Conservation (phyloP, 805 yeast species). For the Blastobotrys terrestris region DNA sequence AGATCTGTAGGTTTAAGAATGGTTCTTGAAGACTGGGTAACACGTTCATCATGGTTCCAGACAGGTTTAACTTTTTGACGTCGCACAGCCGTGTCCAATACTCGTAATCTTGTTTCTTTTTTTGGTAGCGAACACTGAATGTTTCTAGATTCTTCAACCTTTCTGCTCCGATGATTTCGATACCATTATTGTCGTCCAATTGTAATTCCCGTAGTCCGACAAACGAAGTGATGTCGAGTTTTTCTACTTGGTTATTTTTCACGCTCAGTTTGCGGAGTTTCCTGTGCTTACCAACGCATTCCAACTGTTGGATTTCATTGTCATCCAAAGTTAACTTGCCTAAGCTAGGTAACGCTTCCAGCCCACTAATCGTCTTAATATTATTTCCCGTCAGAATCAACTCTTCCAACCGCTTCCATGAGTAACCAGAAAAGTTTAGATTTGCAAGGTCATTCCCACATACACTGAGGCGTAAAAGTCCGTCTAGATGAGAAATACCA, state of each 20-base stretch:
- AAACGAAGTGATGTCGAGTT: slow-evolving; percentile 27
- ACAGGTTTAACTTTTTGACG: slow-evolving; percentile 34
- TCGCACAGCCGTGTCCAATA: slow-evolving; percentile 22
- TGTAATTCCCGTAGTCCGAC: slow-evolving; percentile 12
- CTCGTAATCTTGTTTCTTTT: background rate
- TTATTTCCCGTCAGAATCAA: slow-evolving; percentile 23
- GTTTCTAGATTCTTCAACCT: slow-evolving; percentile 36
- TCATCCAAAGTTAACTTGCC: slow-evolving; percentile 37
- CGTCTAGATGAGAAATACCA: slow-evolving; percentile 38
- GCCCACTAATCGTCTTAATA: slow-evolving; percentile 21
- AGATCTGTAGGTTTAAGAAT: slow-evolving; percentile 27
- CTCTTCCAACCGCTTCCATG: slow-evolving; percentile 23
- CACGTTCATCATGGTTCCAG: slow-evolving; percentile 29
- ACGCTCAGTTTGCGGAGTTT: slow-evolving; percentile 35
- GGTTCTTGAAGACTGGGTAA: slow-evolving; percentile 17
- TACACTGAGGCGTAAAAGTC: slow-evolving; percentile 24
- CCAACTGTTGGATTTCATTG: slow-evolving; percentile 26
- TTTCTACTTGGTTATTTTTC: slow-evolving; percentile 33
- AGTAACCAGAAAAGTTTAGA: slow-evolving; percentile 17
- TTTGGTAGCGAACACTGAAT: slow-evolving; percentile 28
- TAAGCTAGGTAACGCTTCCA: slow-evolving; percentile 27
- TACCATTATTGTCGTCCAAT: slow-evolving; percentile 21
- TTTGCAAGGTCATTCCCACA: slow-evolving; percentile 20
- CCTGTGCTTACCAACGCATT: slow-evolving; percentile 24
- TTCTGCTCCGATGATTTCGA: slow-evolving; percentile 27